Conservation (phyloP, 257 asterid genomes). For the Schizonepeta tenuifolia region DNA sequence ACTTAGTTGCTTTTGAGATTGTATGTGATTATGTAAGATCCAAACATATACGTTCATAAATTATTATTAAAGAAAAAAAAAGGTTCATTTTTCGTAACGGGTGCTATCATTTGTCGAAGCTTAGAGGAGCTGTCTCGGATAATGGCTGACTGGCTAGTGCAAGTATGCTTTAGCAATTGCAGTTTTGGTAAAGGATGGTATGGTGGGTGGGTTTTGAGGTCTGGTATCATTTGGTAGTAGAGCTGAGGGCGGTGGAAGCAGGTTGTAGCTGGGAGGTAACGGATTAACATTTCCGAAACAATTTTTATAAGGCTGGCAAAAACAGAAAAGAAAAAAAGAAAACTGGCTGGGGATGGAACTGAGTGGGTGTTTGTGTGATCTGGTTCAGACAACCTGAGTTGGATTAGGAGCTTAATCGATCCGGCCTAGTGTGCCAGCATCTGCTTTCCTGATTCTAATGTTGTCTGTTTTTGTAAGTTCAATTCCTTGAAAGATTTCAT, state of each 20-base stretch:
- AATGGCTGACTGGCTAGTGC: background rate
- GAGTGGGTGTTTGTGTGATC: too few relatives aligned
- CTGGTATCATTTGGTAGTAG: background rate
- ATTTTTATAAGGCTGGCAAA: background rate
- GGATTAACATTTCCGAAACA: background rate
- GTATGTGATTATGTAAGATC: background rate
- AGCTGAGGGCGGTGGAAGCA: background rate
- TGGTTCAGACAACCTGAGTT: background rate
- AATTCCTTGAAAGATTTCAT: background rate
- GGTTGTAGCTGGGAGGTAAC: background rate
- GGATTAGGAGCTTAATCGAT: background rate
- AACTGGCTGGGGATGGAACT: too few relatives aligned
- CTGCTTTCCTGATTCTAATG: too few relatives aligned
- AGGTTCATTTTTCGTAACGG: background rate
- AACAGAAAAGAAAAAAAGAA: too few relatives aligned
- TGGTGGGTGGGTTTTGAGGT: background rate
- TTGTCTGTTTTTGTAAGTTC: too few relatives aligned
- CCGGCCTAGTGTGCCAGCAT: too few relatives aligned
- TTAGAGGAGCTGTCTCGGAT: background rate
- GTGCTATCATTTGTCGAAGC: background rate
- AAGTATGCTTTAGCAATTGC: background rate
- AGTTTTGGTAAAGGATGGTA: background rate
- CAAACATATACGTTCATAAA: background rate
- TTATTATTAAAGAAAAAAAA: background rate
- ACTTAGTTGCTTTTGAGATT: conserved; percentile 5